Evolutionary conservation across 179 eudicot species (phyloP).

Genomic region (Heliamphora pulchella): DNA sequence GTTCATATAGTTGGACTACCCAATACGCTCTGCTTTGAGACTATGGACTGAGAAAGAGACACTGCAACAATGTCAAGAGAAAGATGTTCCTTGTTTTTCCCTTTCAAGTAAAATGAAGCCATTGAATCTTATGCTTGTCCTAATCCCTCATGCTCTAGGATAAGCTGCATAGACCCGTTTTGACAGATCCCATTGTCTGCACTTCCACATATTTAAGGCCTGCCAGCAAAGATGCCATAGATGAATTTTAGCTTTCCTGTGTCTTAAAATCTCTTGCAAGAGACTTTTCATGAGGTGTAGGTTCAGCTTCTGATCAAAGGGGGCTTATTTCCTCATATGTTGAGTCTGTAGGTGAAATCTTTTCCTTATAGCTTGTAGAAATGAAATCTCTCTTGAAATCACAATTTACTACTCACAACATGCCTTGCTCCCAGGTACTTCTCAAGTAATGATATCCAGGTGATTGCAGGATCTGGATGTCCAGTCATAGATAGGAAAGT

Average conservation of each 20-base stretch:
- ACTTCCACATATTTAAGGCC: background rate
- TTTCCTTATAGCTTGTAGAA: background rate
- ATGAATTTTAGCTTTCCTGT: background rate
- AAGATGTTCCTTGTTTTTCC: background rate
- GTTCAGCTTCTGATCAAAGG: background rate
- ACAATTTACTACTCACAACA: background rate
- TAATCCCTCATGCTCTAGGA: background rate
- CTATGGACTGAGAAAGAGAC: background rate
- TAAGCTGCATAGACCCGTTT: background rate
- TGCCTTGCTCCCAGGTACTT: conserved; percentile 30
- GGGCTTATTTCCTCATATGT: background rate
- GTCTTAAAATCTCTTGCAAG: background rate
- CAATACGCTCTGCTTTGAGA: background rate
- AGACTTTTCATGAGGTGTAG: background rate
- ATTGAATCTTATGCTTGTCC: background rate
- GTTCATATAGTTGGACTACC: background rate
- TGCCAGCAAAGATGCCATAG: background rate
- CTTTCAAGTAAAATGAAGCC: background rate
- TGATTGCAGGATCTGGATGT: conserved; percentile 46
- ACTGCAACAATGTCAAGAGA: background rate
- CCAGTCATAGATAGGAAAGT: conserved; percentile 53
- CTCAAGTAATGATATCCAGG: conserved; percentile 40
- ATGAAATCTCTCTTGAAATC: background rate
- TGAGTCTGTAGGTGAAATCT: background rate
- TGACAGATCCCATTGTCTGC: background rate